Evolutionary conservation across 1,139 yeast genomes (phyloP), one percentile per base, ranked within the genome.

Genomic region (Magnusiomyces tetraspermus): DNA sequence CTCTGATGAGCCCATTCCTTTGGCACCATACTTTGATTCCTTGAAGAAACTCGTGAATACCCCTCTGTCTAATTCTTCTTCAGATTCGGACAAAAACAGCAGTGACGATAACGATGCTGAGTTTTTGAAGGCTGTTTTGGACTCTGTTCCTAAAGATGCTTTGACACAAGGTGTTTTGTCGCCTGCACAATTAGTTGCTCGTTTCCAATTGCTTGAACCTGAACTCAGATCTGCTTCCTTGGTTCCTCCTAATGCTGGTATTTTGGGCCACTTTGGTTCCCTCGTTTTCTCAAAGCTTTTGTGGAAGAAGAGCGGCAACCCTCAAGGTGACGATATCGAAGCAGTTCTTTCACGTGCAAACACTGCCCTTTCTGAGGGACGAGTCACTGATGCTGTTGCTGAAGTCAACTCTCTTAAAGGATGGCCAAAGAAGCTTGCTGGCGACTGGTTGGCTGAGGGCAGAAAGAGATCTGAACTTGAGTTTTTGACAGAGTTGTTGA

Each of bases 171-270:
- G 89, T 11, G 76, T 84, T 46, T 73, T 83, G 58, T 75, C 74
- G 38, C 63, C 69, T 17, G 65, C 73, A n/a, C 75, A 73, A 60
- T 72, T 78, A 2, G 73, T 76, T 23, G 78, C 89, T n/a, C 92
- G 92, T 64, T 76, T 89, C 61, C 80, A 82, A 60, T 73, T 82
- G 55, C 76, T 92, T 57, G 83, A 79, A 22, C 95, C 95, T 21
- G 96, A 90, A 70, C 80, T 92, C 65, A 83, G 96, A 69, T 81
- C 89, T 30, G 92, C 95, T 10, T 83, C 96, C 13, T 72, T 89
- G 61, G 77, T 87, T 58, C 97, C 97, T 51, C 95, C 95, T 61
- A 86, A 90, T 67, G 96, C 98, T 33, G 98, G 98, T 63, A 78
- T 92, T 55, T 78, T 92, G 62, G 97, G 97, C 45, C 97, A 92